phyloP scores from a whole-genome alignment of 2,329 filamentous ascomycete genomes.

The Didymella keratinophila region DNA sequence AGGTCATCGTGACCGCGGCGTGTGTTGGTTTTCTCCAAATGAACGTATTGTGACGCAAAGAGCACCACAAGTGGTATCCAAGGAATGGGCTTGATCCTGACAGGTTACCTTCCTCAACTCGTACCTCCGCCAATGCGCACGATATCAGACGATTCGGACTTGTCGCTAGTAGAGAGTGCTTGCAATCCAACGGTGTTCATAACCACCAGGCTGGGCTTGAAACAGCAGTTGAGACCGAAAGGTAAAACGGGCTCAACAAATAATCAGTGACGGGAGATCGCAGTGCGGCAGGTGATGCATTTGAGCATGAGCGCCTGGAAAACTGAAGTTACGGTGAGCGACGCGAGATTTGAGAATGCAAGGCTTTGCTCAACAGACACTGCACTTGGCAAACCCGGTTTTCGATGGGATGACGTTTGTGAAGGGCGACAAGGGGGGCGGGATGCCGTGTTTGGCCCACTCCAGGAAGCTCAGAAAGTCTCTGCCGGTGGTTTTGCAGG shows the following conservation, averaged over 20 bases:
- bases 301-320: constrained; percentile 11
- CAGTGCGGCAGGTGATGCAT: constrained; percentile 10
- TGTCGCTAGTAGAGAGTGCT: constrained; percentile 8
- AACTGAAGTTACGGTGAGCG: constrained; percentile 19
- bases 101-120: constrained; percentile 18
- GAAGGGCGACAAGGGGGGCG: constrained; percentile 21
- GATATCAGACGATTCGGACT: constrained; percentile 9
- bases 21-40: constrained; percentile 12
- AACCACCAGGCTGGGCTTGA: constrained; percentile 1
- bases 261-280: neutral
- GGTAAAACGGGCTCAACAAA: constrained; percentile 4
- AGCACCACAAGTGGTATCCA: constrained; percentile 15
- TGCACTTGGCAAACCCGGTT: constrained; percentile 20
- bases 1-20: constrained; percentile 16
- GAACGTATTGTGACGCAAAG: constrained; percentile 19
- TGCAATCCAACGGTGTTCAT: constrained; percentile 9
- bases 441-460: constrained; percentile 19
- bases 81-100: constrained; percentile 19
- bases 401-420: constrained; percentile 20
- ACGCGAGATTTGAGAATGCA: constrained; percentile 14
- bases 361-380: constrained; percentile 23
- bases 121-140: constrained; percentile 10
- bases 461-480: constrained; percentile 5
- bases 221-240: constrained; percentile 4
- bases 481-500: neutral